Evolutionary conservation across 805 yeast genomes (phyloP).

Genomic region (Yarrowia sp.): DNA sequence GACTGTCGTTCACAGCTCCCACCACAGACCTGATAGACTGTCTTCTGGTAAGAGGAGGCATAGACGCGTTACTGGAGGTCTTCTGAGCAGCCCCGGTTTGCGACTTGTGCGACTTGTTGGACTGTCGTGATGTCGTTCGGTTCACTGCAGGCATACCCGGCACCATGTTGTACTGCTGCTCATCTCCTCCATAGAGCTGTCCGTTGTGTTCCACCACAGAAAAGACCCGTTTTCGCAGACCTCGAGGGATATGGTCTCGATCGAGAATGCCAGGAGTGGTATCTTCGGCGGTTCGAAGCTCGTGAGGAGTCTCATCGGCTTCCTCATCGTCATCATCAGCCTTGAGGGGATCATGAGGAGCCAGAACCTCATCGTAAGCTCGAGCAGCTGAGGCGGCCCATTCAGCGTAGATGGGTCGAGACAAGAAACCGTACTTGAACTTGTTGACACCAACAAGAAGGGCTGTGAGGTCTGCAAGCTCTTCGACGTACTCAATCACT

Average conservation of each 20-base stretch:
- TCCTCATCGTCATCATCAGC: constrained; percentile 13
- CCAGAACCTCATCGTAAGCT: constrained; percentile 33
- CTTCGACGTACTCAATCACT: constrained; percentile 59
- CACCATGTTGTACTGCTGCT: constrained; percentile 1
- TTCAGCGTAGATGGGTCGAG: constrained; percentile 53
- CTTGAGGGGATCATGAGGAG: constrained; percentile 29
- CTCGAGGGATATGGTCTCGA: constrained; percentile 23
- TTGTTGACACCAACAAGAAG: constrained; percentile 58
- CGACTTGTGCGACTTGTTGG: constrained; percentile 1
- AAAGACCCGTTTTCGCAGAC: constrained; percentile 29
- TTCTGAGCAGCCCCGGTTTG: not conserved
- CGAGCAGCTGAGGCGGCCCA: constrained; percentile 40
- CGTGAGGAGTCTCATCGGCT: constrained; percentile 8
- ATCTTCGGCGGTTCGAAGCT: constrained; percentile 3
- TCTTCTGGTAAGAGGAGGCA: constrained; percentile 10
- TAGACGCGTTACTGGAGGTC: not conserved
- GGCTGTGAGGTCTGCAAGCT: constrained; percentile 54
- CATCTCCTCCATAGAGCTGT: constrained; percentile 22
- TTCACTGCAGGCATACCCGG: constrained; percentile 1
- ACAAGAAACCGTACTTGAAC: constrained; percentile 60
- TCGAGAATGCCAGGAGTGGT: constrained; percentile 25
- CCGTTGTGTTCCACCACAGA: constrained; percentile 31
- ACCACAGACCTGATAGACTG: constrained; percentile 34
- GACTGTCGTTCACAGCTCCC: constrained; percentile 11
- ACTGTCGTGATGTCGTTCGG: not conserved